These are phyloP conservation scores for Pythium apleroticum DNA, from an alignment of 352 stramenopile genomes.

Conservation along the genomic window DNA sequence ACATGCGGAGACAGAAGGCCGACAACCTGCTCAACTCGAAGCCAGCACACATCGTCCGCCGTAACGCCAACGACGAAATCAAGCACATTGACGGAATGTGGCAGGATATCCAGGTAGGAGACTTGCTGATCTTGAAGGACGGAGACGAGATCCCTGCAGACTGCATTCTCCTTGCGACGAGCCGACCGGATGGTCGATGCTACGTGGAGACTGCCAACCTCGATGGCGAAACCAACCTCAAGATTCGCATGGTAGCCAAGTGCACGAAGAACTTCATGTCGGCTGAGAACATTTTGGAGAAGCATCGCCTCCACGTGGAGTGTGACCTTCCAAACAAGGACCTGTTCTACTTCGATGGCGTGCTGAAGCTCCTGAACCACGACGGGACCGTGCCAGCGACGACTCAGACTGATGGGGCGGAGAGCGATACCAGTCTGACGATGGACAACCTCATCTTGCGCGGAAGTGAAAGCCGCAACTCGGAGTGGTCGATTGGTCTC, in stretches of 20 bases:
- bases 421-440: constrained; percentile 60
- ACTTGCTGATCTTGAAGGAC: constrained; percentile 80
- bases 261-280: constrained; percentile 76
- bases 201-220: constrained; percentile 88
- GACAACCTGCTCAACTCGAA: constrained; percentile 82
- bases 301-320: constrained; percentile 63
- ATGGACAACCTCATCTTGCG: constrained; percentile 89
- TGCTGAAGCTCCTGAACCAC: constrained; percentile 45
- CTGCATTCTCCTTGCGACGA: constrained; percentile 79
- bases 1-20: constrained; percentile 75
- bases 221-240: constrained; percentile 88
- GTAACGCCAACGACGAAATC: constrained; percentile 51
- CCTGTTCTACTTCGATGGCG: constrained; percentile 84
- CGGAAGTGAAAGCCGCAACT: constrained; percentile 82
- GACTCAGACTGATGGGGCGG: constrained; percentile 15
- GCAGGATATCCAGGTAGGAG: constrained; percentile 85
- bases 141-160: constrained; percentile 83
- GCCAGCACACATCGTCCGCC: constrained; percentile 67
- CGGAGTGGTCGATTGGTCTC: constrained; percentile 82
- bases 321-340: constrained; percentile 85
- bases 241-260: constrained; percentile 79
- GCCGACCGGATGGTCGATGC: constrained; percentile 66
- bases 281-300: constrained; percentile 72
- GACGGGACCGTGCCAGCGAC: constrained; percentile 7
- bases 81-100: constrained; percentile 72